Evolutionary conservation across 2,329 filamentous ascomycete genomes (phyloP).

Genomic region (Xylariaceae sp.): DNA sequence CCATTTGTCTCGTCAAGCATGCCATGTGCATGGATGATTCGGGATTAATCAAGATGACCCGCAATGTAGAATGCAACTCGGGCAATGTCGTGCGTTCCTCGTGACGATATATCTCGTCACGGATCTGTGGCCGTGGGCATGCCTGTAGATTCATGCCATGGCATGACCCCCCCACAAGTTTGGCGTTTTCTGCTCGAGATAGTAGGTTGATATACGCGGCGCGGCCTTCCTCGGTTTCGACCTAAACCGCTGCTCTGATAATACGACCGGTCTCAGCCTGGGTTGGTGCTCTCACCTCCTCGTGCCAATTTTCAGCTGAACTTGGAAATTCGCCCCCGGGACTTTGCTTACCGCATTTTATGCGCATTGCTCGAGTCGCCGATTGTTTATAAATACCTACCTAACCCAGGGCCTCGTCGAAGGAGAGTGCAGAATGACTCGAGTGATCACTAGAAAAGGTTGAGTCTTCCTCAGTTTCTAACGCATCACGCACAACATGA

Average conservation of each 20-base stretch:
- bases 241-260: not conserved
- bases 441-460: constrained; percentile 21
- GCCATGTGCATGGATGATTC: constrained; percentile 12
- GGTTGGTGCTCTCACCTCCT: constrained; percentile 21
- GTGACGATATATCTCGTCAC: constrained; percentile 9
- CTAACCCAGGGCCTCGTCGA: not conserved
- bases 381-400: constrained; percentile 20
- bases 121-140: constrained; percentile 12
- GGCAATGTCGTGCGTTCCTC: not conserved
- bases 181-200: constrained; percentile 8
- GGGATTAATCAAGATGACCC: constrained; percentile 10
- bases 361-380: not conserved
- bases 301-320: constrained; percentile 25
- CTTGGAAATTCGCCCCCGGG: constrained; percentile 10
- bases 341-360: constrained; percentile 8
- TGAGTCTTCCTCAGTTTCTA: constrained; percentile 22
- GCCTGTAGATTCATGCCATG: constrained; percentile 3
- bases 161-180: constrained; percentile 14
- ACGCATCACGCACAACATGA: constrained; percentile 23
- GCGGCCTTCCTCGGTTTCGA: not conserved
- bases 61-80: constrained; percentile 12
- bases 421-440: constrained; percentile 20
- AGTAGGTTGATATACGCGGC: constrained; percentile 22
- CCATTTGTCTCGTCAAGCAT: not conserved
- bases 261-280: constrained; percentile 11